Base-by-base conservation (phyloP, 2,329 filamentous ascomycete species). In the Nemania sp. region DNA sequence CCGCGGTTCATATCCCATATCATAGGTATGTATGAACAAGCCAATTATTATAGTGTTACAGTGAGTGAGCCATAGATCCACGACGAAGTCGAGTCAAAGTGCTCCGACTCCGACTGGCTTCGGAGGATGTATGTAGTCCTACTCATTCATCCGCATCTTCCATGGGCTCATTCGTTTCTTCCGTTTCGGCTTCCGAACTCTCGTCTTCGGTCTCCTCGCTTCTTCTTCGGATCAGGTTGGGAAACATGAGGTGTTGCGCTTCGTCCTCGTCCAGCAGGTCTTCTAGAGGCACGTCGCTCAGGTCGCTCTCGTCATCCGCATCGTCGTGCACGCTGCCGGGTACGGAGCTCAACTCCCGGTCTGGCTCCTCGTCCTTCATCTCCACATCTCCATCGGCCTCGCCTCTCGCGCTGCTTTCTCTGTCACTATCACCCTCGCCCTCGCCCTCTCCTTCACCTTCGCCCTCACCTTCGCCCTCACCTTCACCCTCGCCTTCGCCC, bases 241-340 rank as follows among this genome's bases (percentile, higher is more conserved):
- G 81, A 54, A 85, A 85, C 73, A 85, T 73, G 29, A 86, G 68
- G 12, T 78, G 79, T 1, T 80, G 77, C 1, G 83, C 82, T 32
- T 82, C 80, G 42, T 87, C 82, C 46, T 86, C 82, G 53, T 87
- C 83, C 20, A 73, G 34, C 10, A 74, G 63, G 58, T 72, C 71
- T 37, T 73, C 72, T 7, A 66, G 82, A 75, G 25, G 85, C 79
- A 87, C 82, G 62, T 90, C 88, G 54, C 86, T 90, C 0, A 90
- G 77, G 63, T 90, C 87, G 69, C 87, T 90, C 72, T 90, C 87
- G 56, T 89, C 86, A 63, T 90, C 87, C 0, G 84, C 87, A 42
- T 83, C 87, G 62, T 89, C 86, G 61, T 87, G 84, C 7, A 87
- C 75, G 60, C 84, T 90, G 5, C 82, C 83, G 0, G 81, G 80